Base-by-base conservation (phyloP, 2,329 filamentous ascomycete species). In the Fusarium bulbicola region DNA sequence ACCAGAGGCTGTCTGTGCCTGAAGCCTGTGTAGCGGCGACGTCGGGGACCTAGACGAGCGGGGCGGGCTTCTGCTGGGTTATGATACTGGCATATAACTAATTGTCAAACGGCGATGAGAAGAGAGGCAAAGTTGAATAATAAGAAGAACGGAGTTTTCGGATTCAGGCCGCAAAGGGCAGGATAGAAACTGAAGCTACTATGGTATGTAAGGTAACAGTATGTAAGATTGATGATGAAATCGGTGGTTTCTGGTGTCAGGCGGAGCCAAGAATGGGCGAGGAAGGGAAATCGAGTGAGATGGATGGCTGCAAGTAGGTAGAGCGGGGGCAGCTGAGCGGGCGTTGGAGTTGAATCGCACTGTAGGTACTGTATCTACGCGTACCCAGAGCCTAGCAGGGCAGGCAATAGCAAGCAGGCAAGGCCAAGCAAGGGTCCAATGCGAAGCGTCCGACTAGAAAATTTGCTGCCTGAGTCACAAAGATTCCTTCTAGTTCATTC, bases 401-500 rank as follows among this genome's bases (percentile, higher is more conserved):
- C 36, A 54, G 28, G 39, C n/a, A 49, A 26, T 15, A 14, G 28
- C 15, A 24, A 26, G 32, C n/a, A 20, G 18, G 14, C 18, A 46
- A 21, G 13, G 45, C 45, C 53, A 57, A 42, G 42, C 37, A 50
- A 45, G 37, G 30, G 56, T 68, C 56, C 64, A 68, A 68, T 63
- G 56, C 49, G 58, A 49, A 43, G 39, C 64, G 40, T 50, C 49
- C 1, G 13, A 60, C 28, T 11, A 32, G 59, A 70, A 70, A 70
- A 47, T 64, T 81, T 79, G 79, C 75, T 81, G 81, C 81, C 81
- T 82, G 79, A 81, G 80, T 81, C 79, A 80, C 70, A 77, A 76
- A 78, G 62, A 72, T 59, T 59, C 57, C 59, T 79, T 79, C 79
- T 80, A 78, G 79, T 71, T 71, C 72, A 52, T 80, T 78, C 76